Evolutionary conservation across 306 rosid genomes (phyloP), one percentile per base, ranked within the genome.

Genomic region (Lathyrus sativus): DNA sequence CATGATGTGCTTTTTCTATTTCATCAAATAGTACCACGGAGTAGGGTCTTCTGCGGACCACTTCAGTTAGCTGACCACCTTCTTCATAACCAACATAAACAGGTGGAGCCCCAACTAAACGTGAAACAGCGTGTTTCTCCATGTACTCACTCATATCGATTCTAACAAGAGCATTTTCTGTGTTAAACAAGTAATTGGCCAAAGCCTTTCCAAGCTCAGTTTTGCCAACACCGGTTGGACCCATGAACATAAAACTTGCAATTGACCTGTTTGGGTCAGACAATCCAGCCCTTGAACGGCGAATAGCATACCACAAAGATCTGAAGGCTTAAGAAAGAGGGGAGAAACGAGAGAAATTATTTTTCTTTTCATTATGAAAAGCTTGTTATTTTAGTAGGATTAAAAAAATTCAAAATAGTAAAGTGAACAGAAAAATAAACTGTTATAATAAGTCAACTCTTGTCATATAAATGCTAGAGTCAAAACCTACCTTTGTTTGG

Each of bases 221-320:
- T 88, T 95, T 95, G 17, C 99, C 99, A 35, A 95, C 99, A 51
- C 99, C 97, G 2, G 99, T 90, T 2, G 99, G 97, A 28, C 99
- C 99, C 99, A 88, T 88, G 77, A 95, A 90, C 99, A 95, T 95
- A 84, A 90, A 90, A 78, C 99, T 95, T 54, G 99, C 99, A 67
- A 90, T 95, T 45, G 99, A 96, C 29, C 91, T 82, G 68, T 88
- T 88, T 13, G 97, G 99, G 73, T 88, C 99, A 0, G 99, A 90
- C 45, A 93, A 78, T 53, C 99, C 99, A 15, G 96, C 97, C 79
- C 96, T 86, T 26, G 99, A 90, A 46, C 99, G 95, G 4, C 99
- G 93, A 68, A 93, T 93, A 26, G 97, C 99, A 76, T 90, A 33
- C 5, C 67, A 70, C 9, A 70, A 31, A 14, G 39, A 49, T 56